A percentile compares a stretch with the other conserved stretches of the same genome.
These are phyloP conservation scores for Knufia petricola DNA, from an alignment of 2,329 filamentous ascomycete species.

Conservation along the genomic window DNA sequence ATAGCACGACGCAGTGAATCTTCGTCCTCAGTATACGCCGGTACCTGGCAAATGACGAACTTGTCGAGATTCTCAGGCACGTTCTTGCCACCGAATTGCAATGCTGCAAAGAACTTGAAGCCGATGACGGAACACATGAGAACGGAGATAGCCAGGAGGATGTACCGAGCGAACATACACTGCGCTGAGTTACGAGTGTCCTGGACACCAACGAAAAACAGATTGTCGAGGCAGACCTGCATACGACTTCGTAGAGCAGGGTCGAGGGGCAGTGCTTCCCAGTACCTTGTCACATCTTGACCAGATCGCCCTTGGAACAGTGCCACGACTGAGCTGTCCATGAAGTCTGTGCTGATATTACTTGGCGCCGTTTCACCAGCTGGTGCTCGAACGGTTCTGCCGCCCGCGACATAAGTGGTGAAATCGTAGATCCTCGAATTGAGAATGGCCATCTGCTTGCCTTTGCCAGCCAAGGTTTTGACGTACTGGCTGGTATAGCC, in stretches of 20 bases:
- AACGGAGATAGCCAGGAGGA: slow-evolving; percentile 75
- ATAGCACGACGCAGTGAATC: slow-evolving; percentile 94
- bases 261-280: slow-evolving; percentile 59
- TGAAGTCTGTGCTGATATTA: slow-evolving; percentile 60
- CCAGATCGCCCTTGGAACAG: slow-evolving; percentile 72
- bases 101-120: slow-evolving; percentile 93
- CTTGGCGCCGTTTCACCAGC: slow-evolving; percentile 42
- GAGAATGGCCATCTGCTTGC: slow-evolving; percentile 67
- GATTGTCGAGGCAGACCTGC: slow-evolving; percentile 77
- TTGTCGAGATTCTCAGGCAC: slow-evolving; percentile 94
- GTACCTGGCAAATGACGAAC: slow-evolving; percentile 95
- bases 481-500: slow-evolving; percentile 76
- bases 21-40: slow-evolving; percentile 96
- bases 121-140: slow-evolving; percentile 71
- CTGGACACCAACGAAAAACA: slow-evolving; percentile 87
- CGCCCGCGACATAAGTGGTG: slow-evolving; percentile 70
- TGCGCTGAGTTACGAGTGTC: slow-evolving; percentile 80
- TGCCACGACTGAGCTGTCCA: slow-evolving; percentile 62
- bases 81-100: slow-evolving; percentile 88
- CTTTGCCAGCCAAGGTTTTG: slow-evolving; percentile 50
- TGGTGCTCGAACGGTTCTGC: slow-evolving; percentile 53
- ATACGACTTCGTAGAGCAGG: slow-evolving; percentile 53
- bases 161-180: slow-evolving; percentile 82
- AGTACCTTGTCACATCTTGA: slow-evolving; percentile 71
- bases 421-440: slow-evolving; percentile 78